Evolutionary conservation across 2,329 filamentous ascomycete species (phyloP).

Genomic region (Colletotrichum somersetense): DNA sequence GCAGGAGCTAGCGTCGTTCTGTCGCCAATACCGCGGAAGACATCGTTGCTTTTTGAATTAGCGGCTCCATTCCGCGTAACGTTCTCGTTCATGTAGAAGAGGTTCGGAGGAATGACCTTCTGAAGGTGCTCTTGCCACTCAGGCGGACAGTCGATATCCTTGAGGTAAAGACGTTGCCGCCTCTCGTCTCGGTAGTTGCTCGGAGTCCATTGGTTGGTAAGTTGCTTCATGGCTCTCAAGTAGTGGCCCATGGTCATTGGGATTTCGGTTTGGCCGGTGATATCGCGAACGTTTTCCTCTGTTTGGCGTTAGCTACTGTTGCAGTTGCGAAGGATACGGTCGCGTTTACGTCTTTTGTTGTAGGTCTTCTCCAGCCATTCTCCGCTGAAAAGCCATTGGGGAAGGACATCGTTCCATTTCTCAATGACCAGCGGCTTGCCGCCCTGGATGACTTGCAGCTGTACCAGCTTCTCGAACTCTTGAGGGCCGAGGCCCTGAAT

Average conservation of each 20-base stretch:
- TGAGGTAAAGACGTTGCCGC: constrained; percentile 90
- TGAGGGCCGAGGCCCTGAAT: constrained; percentile 82
- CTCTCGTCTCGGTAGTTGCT: constrained; percentile 83
- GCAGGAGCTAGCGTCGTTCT: constrained; percentile 73
- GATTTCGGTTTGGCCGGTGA: constrained; percentile 78
- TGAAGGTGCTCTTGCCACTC: constrained; percentile 87
- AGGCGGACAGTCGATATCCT: constrained; percentile 94
- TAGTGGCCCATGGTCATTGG: constrained; percentile 93
- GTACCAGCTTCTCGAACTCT: constrained; percentile 87
- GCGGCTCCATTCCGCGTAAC: constrained; percentile 61
- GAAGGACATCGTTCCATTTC: constrained; percentile 83
- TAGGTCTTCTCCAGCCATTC: constrained; percentile 85
- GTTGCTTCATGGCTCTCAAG: constrained; percentile 84
- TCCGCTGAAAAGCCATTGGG: constrained; percentile 81
- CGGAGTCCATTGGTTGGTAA: constrained; percentile 84
- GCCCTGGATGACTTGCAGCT: constrained; percentile 84
- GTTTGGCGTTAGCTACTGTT: constrained; percentile 44
- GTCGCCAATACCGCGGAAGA: constrained; percentile 62
- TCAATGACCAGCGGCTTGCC: constrained; percentile 93
- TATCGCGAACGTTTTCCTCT: constrained; percentile 89
- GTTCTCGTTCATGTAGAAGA: constrained; percentile 92
- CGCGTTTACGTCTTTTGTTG: constrained; percentile 78
- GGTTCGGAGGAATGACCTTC: constrained; percentile 80
- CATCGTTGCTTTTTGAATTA: constrained; percentile 45
- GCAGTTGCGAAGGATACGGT: not conserved